Base-by-base conservation (phyloP, 1,139 yeast genomes). In the Yamadazyma oceani region DNA sequence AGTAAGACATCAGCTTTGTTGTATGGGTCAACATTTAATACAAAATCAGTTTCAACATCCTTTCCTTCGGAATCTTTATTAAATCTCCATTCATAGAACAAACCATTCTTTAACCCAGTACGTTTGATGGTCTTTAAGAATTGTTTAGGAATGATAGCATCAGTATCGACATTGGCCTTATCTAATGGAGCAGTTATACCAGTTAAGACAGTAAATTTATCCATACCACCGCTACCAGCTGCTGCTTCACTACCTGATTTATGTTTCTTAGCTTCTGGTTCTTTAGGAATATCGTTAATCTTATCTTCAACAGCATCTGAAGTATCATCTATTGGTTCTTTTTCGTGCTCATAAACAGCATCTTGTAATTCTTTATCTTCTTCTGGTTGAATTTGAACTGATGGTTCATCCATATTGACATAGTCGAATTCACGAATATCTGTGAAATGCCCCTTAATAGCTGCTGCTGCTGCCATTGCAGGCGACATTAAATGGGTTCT, bases 381-480 rank as follows among this genome's bases (percentile, higher is more conserved):
- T 39, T 70, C 72, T 32, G 65, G 66, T 44, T 76, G 80, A 42
- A 88, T 66, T 17, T 71, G 59, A 42, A 88, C 69, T 42, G 78
- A 66, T 40, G 95, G 82, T 48, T 77, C 76, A 50, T 80, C 86
- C 41, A 69, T 63, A 49, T 72, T 72, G 47, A 74, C 71, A 62
- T 78, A 85, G 43, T 80, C 72, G 60, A 76, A 87, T 43, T 85
- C 85, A 64, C 97, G 83, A 50, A 89, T 90, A 60, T 92, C 98
- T 34, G 86, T 78, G 57, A 92, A 83, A 58, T 83, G 90, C 49
- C 98, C 98, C 42, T 78, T 79, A 49, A 92, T 83, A 53, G 94
- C 97, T 23, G 98, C 97, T 26, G 97, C 97, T 16, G 98, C 98
- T 34, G 98, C 97, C 98, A 92, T 92, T 24, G 96, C 96, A 26